Evolutionary conservation across 192 early-diverging fungal genomes (phyloP).

Genomic region (Backusella sp.): DNA sequence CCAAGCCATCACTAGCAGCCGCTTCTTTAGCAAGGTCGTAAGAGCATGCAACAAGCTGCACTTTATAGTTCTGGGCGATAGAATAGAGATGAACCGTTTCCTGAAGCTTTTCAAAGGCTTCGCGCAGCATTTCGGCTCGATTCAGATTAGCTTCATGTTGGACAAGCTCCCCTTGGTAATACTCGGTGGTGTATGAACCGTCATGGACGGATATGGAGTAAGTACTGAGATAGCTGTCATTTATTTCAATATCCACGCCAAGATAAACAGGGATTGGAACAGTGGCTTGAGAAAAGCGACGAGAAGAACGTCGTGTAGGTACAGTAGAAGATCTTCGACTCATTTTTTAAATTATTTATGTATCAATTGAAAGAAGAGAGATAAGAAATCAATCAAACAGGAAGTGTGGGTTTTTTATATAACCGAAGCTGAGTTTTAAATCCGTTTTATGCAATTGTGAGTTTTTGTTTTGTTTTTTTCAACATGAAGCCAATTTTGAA

Average conservation of each 20-base stretch:
- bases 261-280: slow-evolving; percentile 50
- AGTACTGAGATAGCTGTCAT: slow-evolving; percentile 30
- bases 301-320: slow-evolving; percentile 7
- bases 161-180: slow-evolving; percentile 48
- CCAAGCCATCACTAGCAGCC: slow-evolving; percentile 27
- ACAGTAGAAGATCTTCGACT: slow-evolving; percentile 1
- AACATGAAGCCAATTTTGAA: not conserved
- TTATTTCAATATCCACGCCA: slow-evolving; percentile 49
- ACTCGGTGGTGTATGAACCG: slow-evolving; percentile 62
- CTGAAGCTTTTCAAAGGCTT: slow-evolving; percentile 54
- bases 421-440: not conserved
- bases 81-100: slow-evolving; percentile 53
- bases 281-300: slow-evolving; percentile 23
- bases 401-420: not conserved
- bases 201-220: slow-evolving; percentile 72
- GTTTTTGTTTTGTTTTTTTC: not conserved
- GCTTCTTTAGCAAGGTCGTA: slow-evolving; percentile 41
- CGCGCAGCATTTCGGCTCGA: slow-evolving; percentile 18
- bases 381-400: not conserved
- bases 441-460: not conserved
- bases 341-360: not conserved
- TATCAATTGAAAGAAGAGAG: not conserved
- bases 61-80: slow-evolving; percentile 59
- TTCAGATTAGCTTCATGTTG: slow-evolving; percentile 2
- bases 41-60: slow-evolving; percentile 65